phyloP scores from a whole-genome alignment of 2,329 filamentous ascomycete genomes.

The Ceratocystis albifundus region DNA sequence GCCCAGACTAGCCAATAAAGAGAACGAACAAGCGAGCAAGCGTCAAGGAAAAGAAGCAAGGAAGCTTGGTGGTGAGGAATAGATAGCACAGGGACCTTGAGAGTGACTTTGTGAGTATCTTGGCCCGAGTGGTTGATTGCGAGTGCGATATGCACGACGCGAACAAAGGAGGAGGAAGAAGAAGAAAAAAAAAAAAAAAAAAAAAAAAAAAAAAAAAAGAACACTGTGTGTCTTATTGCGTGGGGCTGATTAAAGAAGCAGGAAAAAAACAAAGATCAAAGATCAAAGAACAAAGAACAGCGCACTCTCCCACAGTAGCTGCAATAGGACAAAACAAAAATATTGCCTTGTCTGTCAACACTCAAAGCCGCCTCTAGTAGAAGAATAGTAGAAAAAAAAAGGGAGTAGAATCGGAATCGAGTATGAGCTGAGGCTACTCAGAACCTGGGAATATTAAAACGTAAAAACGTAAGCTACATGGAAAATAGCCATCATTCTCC shows the following conservation, averaged over 20 bases:
- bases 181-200: slow-evolving; percentile 1
- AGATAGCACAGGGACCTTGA: background rate
- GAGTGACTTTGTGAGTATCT: background rate
- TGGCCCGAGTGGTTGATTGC: background rate
- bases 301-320: background rate
- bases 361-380: too few relatives aligned
- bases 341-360: background rate
- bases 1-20: background rate
- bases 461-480: slow-evolving; percentile 8
- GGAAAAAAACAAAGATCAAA: background rate
- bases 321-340: background rate
- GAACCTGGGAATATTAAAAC: slow-evolving; percentile 4
- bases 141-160: background rate
- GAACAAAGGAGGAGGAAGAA: too few relatives aligned
- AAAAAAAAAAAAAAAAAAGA: background rate
- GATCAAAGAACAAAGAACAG: background rate
- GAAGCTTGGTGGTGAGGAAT: background rate
- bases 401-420: background rate
- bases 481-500: background rate
- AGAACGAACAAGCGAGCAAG: too few relatives aligned
- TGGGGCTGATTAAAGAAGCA: background rate
- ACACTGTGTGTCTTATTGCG: background rate
- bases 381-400: too few relatives aligned
- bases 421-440: too few relatives aligned
- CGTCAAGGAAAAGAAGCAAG: too few relatives aligned